phyloP scores from a whole-genome alignment of 129 eudicot species.

The Chrysanthemum lavandulifolium region DNA sequence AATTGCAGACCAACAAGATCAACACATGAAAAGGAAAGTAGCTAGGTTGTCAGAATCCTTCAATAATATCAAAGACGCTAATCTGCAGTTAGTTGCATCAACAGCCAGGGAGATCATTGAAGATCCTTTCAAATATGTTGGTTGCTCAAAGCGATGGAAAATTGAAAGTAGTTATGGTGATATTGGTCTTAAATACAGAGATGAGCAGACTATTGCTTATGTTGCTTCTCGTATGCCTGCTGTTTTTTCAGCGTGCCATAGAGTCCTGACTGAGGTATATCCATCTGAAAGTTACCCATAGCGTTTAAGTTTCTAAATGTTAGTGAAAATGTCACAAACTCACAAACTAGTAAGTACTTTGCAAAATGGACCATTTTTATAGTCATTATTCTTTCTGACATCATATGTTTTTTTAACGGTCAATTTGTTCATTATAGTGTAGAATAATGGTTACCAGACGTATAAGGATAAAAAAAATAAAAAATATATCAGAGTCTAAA shows the following conservation, averaged over 20 bases:
- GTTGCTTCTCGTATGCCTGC: constrained; percentile 98
- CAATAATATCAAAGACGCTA: constrained; percentile 61
- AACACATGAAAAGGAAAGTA: constrained; percentile 81
- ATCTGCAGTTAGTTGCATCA: constrained; percentile 57
- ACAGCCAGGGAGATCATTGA: constrained; percentile 75
- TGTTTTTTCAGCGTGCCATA: constrained; percentile 75
- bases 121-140: constrained; percentile 65
- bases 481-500: too few species aligned
- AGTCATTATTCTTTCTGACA: too few species aligned
- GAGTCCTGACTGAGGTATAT: constrained; percentile 78
- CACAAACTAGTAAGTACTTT: too few species aligned
- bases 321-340: neutral
- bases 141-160: constrained; percentile 81
- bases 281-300: neutral
- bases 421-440: too few species aligned
- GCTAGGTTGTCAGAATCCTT: constrained; percentile 71
- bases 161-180: constrained; percentile 69
- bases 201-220: constrained; percentile 80
- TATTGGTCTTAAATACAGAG: constrained; percentile 68
- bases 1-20: constrained; percentile 60
- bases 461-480: too few species aligned
- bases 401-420: too few species aligned
- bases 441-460: too few species aligned
- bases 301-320: constrained; percentile 1
- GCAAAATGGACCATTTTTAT: too few species aligned